phyloP scores from a whole-genome alignment of 805 yeast species.

The Nakazawaea ernobii region DNA sequence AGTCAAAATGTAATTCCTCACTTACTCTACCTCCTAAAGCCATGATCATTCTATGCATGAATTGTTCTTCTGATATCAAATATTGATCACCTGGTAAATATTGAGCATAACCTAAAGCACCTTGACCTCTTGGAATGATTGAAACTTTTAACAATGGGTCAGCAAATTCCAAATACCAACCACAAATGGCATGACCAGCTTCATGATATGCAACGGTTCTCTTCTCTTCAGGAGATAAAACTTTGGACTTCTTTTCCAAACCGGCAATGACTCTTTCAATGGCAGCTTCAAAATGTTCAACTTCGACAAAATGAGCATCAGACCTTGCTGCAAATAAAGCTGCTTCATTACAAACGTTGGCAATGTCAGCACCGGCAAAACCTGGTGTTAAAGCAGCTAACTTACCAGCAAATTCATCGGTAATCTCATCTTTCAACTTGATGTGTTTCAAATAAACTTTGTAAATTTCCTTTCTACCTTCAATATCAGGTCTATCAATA shows the following conservation, averaged over 20 bases:
- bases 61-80: slow-evolving; percentile 68
- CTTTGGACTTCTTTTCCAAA: slow-evolving; percentile 77
- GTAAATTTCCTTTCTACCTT: slow-evolving; percentile 84
- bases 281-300: slow-evolving; percentile 82
- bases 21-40: slow-evolving; percentile 95
- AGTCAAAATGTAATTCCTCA: slow-evolving; percentile 85
- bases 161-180: slow-evolving; percentile 85
- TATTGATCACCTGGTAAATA: slow-evolving; percentile 92
- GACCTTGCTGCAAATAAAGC: slow-evolving; percentile 88
- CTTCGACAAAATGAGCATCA: slow-evolving; percentile 53
- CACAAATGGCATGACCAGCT: slow-evolving; percentile 96
- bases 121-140: slow-evolving; percentile 94
- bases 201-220: slow-evolving; percentile 88
- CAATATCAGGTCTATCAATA: slow-evolving; percentile 82
- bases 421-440: slow-evolving; percentile 38
- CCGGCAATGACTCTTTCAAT: slow-evolving; percentile 95
- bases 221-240: slow-evolving; percentile 76
- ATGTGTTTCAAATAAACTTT: slow-evolving; percentile 70
- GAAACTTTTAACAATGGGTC: slow-evolving; percentile 94
- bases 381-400: slow-evolving; percentile 93
- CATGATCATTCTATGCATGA: slow-evolving; percentile 91
- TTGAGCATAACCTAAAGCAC: slow-evolving; percentile 96
- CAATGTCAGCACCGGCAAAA: slow-evolving; percentile 93
- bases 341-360: slow-evolving; percentile 91
- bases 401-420: slow-evolving; percentile 69